These are phyloP conservation scores for Zygosaccharomyces pseudorouxii DNA, from an alignment of 805 yeast genomes.

Conservation along the genomic window DNA sequence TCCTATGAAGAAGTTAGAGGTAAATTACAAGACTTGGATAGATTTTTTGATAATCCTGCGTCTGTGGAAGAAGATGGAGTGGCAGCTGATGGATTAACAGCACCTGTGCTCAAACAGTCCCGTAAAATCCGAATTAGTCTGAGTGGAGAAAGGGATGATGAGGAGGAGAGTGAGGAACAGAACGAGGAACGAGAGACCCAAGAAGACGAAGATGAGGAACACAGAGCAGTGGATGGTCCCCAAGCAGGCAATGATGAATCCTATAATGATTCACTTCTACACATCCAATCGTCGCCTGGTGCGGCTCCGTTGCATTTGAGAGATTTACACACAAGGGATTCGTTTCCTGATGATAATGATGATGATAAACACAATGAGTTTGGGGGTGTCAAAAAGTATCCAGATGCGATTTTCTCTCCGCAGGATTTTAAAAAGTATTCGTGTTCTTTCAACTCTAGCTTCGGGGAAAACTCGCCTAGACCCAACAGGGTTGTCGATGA, in stretches of 20 bases:
- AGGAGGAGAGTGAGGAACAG: conserved; percentile 3
- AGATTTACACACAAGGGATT: conserved; percentile 2
- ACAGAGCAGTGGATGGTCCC: conserved; percentile 11
- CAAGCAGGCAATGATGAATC: conserved; percentile 13
- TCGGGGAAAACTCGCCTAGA: conserved; percentile 30
- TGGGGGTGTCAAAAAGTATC: conserved; percentile 1
- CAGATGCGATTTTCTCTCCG: conserved; percentile 19
- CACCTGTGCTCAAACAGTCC: neutral
- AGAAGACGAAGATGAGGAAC: conserved; percentile 8
- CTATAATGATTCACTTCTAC: conserved; percentile 4
- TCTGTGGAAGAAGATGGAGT: neutral
- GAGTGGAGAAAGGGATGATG: neutral
- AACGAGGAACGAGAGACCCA: conserved; percentile 12
- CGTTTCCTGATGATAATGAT: conserved; percentile 4
- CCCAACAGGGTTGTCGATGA: conserved; percentile 6
- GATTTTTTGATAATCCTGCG: conserved; percentile 9
- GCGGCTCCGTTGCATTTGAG: conserved; percentile 10
- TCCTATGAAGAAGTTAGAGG: conserved; percentile 23
- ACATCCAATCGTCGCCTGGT: conserved; percentile 12
- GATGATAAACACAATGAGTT: neutral
- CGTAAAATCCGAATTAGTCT: conserved; percentile 4
- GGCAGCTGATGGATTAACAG: neutral
- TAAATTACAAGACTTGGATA: conserved; percentile 19
- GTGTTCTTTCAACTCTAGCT: conserved; percentile 35
- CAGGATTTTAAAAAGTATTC: conserved; percentile 28